A percentile compares a stretch with the other conserved stretches of the same genome.
phyloP scores from a whole-genome alignment of 2,329 filamentous ascomycete species.

The Lasiodiplodia theobromae region DNA sequence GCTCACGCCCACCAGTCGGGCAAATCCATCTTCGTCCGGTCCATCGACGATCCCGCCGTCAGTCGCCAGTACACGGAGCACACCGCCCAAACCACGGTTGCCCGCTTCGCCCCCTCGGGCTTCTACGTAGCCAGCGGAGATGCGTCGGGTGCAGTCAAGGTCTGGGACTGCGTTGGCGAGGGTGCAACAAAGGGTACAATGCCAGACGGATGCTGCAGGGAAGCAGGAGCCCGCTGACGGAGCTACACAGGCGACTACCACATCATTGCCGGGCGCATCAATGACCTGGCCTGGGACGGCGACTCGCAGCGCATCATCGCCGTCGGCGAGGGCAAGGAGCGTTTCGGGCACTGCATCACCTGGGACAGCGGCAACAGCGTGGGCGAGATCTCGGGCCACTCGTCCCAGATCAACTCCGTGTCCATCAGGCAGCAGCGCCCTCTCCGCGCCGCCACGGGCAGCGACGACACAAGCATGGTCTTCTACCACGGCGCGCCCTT shows the following conservation, averaged over 20 bases:
- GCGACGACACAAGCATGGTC: slow-evolving; percentile 86
- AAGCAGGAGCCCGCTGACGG: not conserved
- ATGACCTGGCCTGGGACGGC: slow-evolving; percentile 96
- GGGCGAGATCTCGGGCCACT: slow-evolving; percentile 92
- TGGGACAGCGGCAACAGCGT: slow-evolving; percentile 91
- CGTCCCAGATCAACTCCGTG: slow-evolving; percentile 87
- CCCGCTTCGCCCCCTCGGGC: slow-evolving; percentile 90
- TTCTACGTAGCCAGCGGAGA: slow-evolving; percentile 96
- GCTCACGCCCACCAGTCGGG: slow-evolving; percentile 69
- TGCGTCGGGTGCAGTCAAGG: slow-evolving; percentile 79
- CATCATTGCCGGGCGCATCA: slow-evolving; percentile 93
- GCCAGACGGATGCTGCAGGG: not conserved
- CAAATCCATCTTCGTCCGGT: slow-evolving; percentile 95
- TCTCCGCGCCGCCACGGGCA: slow-evolving; percentile 88
- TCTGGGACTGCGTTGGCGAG: slow-evolving; percentile 89
- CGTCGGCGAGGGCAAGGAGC: slow-evolving; percentile 92
- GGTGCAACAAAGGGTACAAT: slow-evolving; percentile 77
- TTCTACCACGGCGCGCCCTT: slow-evolving; percentile 95
- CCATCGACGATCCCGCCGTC: slow-evolving; percentile 85
- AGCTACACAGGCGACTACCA: slow-evolving; percentile 75
- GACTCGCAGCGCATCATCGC: slow-evolving; percentile 97
- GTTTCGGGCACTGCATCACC: slow-evolving; percentile 94
- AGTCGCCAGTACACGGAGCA: slow-evolving; percentile 93
- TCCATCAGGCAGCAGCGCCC: slow-evolving; percentile 89
- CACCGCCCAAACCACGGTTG: slow-evolving; percentile 86